These are phyloP conservation scores for Pseudophaeomoniella oleicola DNA, from an alignment of 2,329 filamentous ascomycete genomes.

Conservation along the genomic window DNA sequence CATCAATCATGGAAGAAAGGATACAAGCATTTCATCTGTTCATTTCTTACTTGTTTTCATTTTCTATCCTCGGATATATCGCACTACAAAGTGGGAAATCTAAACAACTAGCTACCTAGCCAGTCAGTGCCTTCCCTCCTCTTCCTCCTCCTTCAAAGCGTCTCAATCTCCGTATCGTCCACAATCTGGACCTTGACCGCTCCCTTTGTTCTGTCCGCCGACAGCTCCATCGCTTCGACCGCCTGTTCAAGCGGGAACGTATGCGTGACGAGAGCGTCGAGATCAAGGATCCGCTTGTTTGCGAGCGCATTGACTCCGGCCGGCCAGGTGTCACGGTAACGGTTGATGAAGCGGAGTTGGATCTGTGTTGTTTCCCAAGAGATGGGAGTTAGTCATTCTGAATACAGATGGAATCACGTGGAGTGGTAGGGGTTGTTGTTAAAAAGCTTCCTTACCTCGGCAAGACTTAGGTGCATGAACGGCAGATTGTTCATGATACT, in stretches of 20 bases:
- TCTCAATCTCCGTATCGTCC: constrained; percentile 31
- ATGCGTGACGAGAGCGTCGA: constrained; percentile 50
- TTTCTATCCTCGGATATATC: too few species aligned
- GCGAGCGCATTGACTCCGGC: constrained; percentile 46
- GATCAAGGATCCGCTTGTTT: constrained; percentile 44
- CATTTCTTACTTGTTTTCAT: too few species aligned
- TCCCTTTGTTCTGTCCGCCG: constrained; percentile 35
- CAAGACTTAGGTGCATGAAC: constrained; percentile 51
- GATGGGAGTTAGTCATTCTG: constrained; percentile 13
- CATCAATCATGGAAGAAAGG: too few species aligned
- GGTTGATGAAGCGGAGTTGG: constrained; percentile 55
- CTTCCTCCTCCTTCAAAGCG: too few species aligned
- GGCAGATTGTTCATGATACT: constrained; percentile 50
- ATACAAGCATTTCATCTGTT: too few species aligned
- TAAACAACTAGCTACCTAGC: too few species aligned
- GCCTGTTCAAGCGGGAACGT: constrained; percentile 48
- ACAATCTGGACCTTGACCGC: constrained; percentile 49
- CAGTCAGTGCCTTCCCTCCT: too few species aligned
- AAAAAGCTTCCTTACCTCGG: too few species aligned
- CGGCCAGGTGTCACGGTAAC: constrained; percentile 57
- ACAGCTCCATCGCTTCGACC: constrained; percentile 40
- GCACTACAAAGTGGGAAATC: too few species aligned
- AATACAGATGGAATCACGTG: not conserved
- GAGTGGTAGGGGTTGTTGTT: too few species aligned
- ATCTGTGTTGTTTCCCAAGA: too few species aligned